These are phyloP conservation scores for Bacidia gigantensis DNA, from an alignment of 495 filamentous ascomycete genomes.

Conservation along the genomic window DNA sequence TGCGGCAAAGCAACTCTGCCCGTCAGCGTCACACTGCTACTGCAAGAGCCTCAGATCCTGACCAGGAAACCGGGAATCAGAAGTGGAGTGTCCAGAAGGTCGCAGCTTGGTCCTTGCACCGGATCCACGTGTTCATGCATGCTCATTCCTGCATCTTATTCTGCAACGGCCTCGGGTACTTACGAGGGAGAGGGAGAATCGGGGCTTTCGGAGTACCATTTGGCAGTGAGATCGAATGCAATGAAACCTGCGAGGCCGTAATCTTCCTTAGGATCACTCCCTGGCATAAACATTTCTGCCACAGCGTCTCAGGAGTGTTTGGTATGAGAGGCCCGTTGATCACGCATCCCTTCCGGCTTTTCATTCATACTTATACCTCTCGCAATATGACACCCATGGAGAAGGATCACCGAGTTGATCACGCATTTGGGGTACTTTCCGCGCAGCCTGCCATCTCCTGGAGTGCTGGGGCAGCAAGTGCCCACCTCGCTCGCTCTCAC, in stretches of 20 bases:
- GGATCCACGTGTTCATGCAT: not conserved
- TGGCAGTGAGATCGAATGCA: not conserved
- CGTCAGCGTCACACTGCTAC: not conserved
- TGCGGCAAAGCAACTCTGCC: not conserved
- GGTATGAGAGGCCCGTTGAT: not conserved
- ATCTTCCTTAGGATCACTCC: not conserved
- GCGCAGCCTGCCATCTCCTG: too few species aligned
- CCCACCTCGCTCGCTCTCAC: too few species aligned
- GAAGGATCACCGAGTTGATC: not conserved
- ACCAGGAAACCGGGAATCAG: not conserved
- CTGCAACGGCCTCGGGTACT: not conserved
- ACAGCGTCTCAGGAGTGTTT: not conserved
- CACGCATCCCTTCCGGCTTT: not conserved
- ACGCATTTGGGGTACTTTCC: not conserved
- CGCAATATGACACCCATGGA: not conserved
- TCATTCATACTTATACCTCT: not conserved
- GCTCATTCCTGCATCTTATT: not conserved
- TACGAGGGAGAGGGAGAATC: not conserved
- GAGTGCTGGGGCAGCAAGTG: too few species aligned
- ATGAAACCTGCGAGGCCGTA: not conserved
- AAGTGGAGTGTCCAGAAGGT: not conserved
- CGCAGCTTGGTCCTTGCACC: not conserved
- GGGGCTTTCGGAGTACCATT: not conserved
- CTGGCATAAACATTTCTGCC: not conserved
- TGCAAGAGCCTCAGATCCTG: not conserved